phyloP scores from a whole-genome alignment of 176 grass and related monocot genomes.

The Oryza australiensis region DNA sequence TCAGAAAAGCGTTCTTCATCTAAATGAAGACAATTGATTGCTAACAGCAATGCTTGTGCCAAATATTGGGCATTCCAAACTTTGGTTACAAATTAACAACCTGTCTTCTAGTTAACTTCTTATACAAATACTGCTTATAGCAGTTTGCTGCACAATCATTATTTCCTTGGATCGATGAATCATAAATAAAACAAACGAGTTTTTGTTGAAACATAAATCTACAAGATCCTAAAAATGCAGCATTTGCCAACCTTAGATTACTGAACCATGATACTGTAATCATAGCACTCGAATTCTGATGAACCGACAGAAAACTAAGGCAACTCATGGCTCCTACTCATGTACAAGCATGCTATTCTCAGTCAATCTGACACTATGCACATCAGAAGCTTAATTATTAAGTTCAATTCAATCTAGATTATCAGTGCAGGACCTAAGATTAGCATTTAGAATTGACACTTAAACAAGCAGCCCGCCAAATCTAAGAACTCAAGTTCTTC shows the following conservation, averaged over 20 bases:
- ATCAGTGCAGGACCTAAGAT: neutral
- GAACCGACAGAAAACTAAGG: neutral
- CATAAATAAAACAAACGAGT: neutral
- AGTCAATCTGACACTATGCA: neutral
- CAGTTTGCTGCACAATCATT: neutral
- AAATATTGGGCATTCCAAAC: neutral
- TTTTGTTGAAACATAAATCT: neutral
- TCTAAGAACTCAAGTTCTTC: slow-evolving; percentile 14
- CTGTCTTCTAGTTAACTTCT: neutral
- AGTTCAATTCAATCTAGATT: neutral
- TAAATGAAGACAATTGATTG: neutral
- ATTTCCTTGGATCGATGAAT: neutral
- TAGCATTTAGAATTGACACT: neutral
- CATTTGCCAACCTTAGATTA: neutral
- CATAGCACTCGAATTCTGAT: neutral
- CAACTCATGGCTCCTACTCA: neutral
- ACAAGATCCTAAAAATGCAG: neutral
- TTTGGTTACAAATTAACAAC: neutral
- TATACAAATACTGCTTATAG: neutral
- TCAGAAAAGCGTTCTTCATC: neutral
- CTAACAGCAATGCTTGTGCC: neutral
- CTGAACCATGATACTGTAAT: neutral
- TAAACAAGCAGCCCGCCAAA: neutral
- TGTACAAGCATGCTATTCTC: too few relatives aligned
- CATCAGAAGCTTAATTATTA: neutral